Percentiles rank a stretch among this genome's conserved stretches.
These are phyloP conservation scores for Acrocalymma vagum DNA, from an alignment of 2,329 filamentous ascomycete species.

Conservation along the genomic window DNA sequence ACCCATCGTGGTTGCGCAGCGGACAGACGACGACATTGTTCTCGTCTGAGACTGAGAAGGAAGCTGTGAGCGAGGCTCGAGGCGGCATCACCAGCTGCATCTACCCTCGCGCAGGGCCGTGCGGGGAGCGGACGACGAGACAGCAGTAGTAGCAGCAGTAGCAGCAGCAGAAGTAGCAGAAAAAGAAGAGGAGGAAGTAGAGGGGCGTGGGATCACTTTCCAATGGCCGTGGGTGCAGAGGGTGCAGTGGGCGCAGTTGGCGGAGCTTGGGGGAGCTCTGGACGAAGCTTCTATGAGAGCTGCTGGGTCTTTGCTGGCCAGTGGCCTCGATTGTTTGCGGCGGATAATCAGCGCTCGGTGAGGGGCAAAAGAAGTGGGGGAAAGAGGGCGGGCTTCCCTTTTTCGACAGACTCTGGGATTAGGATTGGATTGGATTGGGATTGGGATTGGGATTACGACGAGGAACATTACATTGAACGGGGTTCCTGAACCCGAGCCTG, in stretches of 20 bases:
- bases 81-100: conserved; percentile 78
- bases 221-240: conserved; percentile 17
- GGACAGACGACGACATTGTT: conserved; percentile 98
- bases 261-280: conserved; percentile 18
- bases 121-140: conserved; percentile 13
- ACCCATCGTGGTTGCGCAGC: conserved; percentile 93
- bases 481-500: too few relatives aligned
- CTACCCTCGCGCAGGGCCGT: conserved; percentile 35
- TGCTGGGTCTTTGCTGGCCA: too few relatives aligned
- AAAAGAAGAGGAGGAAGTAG: background rate
- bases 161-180: background rate
- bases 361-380: conserved; percentile 11
- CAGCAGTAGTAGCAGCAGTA: conserved; percentile 1
- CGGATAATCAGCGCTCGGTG: conserved; percentile 14
- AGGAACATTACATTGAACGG: too few relatives aligned
- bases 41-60: conserved; percentile 89
- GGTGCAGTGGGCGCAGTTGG: conserved; percentile 8
- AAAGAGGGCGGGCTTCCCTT: too few relatives aligned
- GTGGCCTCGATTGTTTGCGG: conserved; percentile 22
- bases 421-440: too few relatives aligned
- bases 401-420: too few relatives aligned
- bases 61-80: conserved; percentile 84
- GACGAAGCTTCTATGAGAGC: too few relatives aligned
- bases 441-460: too few relatives aligned
- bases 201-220: too few relatives aligned